Base-by-base conservation (phyloP, 2,329 filamentous ascomycete genomes). In the Botrytis medusae region DNA sequence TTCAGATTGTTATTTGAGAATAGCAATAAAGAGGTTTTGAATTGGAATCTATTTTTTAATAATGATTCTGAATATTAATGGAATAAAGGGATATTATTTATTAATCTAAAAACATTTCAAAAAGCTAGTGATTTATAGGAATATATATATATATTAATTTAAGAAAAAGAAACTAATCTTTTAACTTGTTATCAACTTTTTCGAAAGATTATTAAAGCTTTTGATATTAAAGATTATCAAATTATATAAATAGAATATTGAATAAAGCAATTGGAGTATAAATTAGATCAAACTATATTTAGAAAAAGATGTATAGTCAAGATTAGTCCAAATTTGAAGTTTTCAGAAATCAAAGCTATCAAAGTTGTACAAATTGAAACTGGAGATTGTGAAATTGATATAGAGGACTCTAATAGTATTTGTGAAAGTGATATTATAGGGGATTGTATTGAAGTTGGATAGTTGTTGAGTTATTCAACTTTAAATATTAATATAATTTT, bases 361-460 rank as follows among this genome's bases (percentile, higher is more conserved):
- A 54, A 9, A 4, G 2, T n/a, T 1, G 22, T 14, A 14, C 1
- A 54, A n/a, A 54, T 54, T 6, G 0, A n/a, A 14, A 14, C 4
- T 2, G 9, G 4, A 14, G 6, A 54, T 54, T 14, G 2, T 12
- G 5, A 54, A 54, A 54, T 54, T 54, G 12, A 54, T 54, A n/a
- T 12, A 14, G 1, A 2, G 5, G 0, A n/a, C n/a, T 2, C 4
- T 54, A 54, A 25, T 51, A 25, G n/a, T 54, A 54, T 10, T 54
- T 0, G 12, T 25, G 2, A 54, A n/a, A 54, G 4, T 54, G 1
- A 25, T 4, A 0, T 5, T 4, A 12, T 1, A 54, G n/a, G 4
- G 1, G 6, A n/a, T 54, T 54, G 5, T 10, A 12, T 25, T 54
- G 0, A 54, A 12, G 1, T 5, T 4, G 0, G n/a, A 5, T 54